phyloP scores from a whole-genome alignment of 352 stramenopile genomes.

The Pythium coloratum region DNA sequence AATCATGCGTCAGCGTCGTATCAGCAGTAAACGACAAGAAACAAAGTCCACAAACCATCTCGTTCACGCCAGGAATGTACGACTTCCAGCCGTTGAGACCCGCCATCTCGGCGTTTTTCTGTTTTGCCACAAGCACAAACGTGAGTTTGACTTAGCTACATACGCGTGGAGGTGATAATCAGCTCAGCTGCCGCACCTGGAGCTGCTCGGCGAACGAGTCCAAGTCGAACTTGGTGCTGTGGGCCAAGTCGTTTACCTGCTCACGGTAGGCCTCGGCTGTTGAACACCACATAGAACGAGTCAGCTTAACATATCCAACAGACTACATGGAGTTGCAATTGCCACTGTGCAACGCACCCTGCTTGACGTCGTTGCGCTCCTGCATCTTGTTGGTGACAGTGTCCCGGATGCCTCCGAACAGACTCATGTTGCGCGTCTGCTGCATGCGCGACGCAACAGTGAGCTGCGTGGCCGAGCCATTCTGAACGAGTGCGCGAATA shows the following conservation, averaged over 20 bases:
- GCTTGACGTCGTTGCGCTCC: constrained; percentile 79
- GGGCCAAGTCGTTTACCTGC: constrained; percentile 70
- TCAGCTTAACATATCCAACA: neutral
- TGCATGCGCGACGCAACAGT: constrained; percentile 13
- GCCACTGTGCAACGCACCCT: constrained; percentile 35
- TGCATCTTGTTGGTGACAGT: constrained; percentile 75
- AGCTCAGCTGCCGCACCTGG: constrained; percentile 34
- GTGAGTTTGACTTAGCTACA: neutral
- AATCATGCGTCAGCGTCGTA: neutral
- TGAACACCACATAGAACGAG: neutral
- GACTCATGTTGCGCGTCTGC: constrained; percentile 62
- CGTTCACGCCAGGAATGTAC: constrained; percentile 75
- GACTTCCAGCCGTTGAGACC: constrained; percentile 78
- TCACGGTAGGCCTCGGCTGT: constrained; percentile 73
- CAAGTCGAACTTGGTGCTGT: constrained; percentile 71
- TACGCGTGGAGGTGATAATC: neutral
- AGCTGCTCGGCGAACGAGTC: constrained; percentile 70
- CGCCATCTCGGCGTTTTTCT: constrained; percentile 79
- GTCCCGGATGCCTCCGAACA: constrained; percentile 76
- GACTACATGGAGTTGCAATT: neutral
- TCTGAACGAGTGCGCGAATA: constrained; percentile 5
- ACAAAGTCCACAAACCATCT: constrained; percentile 48
- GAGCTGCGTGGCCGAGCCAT: neutral
- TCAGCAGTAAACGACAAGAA: neutral
- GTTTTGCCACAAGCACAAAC: constrained; percentile 8